These are phyloP conservation scores for Botrytis deweyae DNA, from an alignment of 2,329 filamentous ascomycete genomes.

Conservation along the genomic window DNA sequence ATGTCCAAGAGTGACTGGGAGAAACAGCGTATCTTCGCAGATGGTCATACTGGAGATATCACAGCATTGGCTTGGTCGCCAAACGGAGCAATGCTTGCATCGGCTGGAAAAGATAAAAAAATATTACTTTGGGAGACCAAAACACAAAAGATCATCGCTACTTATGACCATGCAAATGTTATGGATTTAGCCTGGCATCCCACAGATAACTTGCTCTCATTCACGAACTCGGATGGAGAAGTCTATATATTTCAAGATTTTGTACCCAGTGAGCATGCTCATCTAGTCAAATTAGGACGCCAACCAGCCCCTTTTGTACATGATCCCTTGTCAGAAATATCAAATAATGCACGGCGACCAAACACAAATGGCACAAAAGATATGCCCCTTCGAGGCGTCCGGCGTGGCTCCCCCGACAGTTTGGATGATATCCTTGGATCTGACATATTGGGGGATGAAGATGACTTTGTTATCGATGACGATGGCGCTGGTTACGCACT, in stretches of 20 bases:
- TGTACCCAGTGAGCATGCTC: conserved; percentile 56
- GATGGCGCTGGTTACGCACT: conserved; percentile 87
- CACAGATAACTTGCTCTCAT: conserved; percentile 81
- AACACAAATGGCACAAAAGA: conserved; percentile 54
- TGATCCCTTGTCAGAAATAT: conserved; percentile 70
- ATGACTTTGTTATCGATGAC: conserved; percentile 89
- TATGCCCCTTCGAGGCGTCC: conserved; percentile 50
- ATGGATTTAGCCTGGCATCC: conserved; percentile 90
- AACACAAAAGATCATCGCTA: conserved; percentile 77
- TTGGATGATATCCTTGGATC: conserved; percentile 79
- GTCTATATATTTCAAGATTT: conserved; percentile 84
- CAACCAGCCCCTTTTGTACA: conserved; percentile 86
- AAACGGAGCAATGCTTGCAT: conserved; percentile 83
- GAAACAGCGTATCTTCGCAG: conserved; percentile 74
- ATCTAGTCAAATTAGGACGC: conserved; percentile 55
- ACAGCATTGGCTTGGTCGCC: conserved; percentile 91
- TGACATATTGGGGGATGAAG: conserved; percentile 51
- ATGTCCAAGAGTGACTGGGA: conserved; percentile 90
- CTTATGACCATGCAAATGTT: conserved; percentile 78
- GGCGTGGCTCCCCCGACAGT: conserved; percentile 69
- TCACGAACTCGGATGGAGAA: conserved; percentile 89
- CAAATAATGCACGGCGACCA: conserved; percentile 61
- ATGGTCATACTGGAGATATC: conserved; percentile 79
- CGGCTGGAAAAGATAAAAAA: conserved; percentile 65
- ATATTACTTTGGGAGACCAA: conserved; percentile 85